Percentiles rank a stretch among this genome's conserved stretches.
phyloP scores from a whole-genome alignment of 768 basidiomycete genomes.

The Dacryopinax primogenitus region DNA sequence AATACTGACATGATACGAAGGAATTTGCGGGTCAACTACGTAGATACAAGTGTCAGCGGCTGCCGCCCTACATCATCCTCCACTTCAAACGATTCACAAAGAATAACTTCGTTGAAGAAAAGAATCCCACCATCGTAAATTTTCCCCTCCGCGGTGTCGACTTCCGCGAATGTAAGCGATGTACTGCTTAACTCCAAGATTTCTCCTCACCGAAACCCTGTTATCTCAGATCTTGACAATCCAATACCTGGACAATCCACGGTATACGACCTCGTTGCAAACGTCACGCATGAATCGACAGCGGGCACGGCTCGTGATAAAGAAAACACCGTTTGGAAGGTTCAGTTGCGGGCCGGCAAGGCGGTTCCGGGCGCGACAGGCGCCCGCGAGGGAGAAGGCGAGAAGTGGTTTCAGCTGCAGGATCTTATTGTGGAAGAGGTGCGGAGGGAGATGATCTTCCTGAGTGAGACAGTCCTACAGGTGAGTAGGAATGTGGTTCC shows the following conservation, averaged over 20 bases:
- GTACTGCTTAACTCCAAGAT: slow-evolving; percentile 18
- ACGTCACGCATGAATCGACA: slow-evolving; percentile 87
- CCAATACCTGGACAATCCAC: slow-evolving; percentile 44
- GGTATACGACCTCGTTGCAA: slow-evolving; percentile 87
- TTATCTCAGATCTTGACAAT: slow-evolving; percentile 62
- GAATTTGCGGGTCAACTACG: slow-evolving; percentile 76
- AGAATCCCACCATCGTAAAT: slow-evolving; percentile 97
- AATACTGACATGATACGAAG: slow-evolving; percentile 30
- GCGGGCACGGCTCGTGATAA: slow-evolving; percentile 92
- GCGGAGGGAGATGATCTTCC: slow-evolving; percentile 93
- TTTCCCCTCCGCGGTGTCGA: slow-evolving; percentile 90
- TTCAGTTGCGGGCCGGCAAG: slow-evolving; percentile 56
- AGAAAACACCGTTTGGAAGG: slow-evolving; percentile 86
- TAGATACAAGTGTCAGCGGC: slow-evolving; percentile 74
- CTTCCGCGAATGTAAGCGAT: slow-evolving; percentile 71
- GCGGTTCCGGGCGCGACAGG: slow-evolving; percentile 24
- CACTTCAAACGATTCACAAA: slow-evolving; percentile 96
- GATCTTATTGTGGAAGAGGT: slow-evolving; percentile 94
- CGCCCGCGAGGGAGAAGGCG: slow-evolving; percentile 57
- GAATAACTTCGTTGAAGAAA: slow-evolving; percentile 93
- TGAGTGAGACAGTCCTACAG: slow-evolving; percentile 94
- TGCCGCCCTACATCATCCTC: slow-evolving; percentile 86
- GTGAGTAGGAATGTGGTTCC: slow-evolving; percentile 31
- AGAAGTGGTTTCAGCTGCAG: slow-evolving; percentile 94
- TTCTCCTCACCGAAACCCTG: slow-evolving; percentile 10